These are phyloP conservation scores for Neonectria neomacrospora DNA, from an alignment of 2,329 filamentous ascomycete genomes.

Conservation along the genomic window DNA sequence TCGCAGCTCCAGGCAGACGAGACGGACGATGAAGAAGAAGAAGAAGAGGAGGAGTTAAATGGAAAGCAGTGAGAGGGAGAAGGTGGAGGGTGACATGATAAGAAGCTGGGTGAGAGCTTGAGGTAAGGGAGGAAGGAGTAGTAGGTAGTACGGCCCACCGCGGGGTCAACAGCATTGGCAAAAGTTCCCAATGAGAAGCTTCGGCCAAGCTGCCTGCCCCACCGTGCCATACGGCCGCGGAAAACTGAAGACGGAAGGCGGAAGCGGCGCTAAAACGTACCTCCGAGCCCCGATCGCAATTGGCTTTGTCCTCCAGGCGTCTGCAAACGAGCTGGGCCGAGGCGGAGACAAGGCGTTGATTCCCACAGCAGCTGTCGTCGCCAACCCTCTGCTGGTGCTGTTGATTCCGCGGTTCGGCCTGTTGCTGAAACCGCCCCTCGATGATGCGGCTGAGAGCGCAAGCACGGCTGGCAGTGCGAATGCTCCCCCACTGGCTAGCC, in stretches of 20 bases:
- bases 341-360: constrained; percentile 1
- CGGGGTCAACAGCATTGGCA: constrained; percentile 21
- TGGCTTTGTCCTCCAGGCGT: constrained; percentile 27
- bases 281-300: constrained; percentile 41
- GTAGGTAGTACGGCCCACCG: constrained; percentile 10
- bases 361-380: constrained; percentile 27
- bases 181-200: constrained; percentile 27
- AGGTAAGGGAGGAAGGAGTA: constrained; percentile 7
- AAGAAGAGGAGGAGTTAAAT: constrained; percentile 6
- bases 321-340: constrained; percentile 17
- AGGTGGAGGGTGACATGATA: constrained; percentile 20
- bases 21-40: constrained; percentile 4
- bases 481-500: constrained; percentile 8
- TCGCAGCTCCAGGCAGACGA: constrained; percentile 34
- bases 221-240: too few species aligned
- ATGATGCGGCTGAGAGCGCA: constrained; percentile 15
- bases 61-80: background rate
- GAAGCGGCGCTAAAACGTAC: constrained; percentile 37
- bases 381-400: constrained; percentile 9
- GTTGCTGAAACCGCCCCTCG: constrained; percentile 5
- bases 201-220: constrained; percentile 2
- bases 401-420: background rate
- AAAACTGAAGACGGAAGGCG: background rate
- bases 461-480: background rate
- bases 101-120: constrained; percentile 23